These are phyloP conservation scores for Lipomyces sp. DNA, from an alignment of 805 yeast genomes.

Conservation along the genomic window DNA sequence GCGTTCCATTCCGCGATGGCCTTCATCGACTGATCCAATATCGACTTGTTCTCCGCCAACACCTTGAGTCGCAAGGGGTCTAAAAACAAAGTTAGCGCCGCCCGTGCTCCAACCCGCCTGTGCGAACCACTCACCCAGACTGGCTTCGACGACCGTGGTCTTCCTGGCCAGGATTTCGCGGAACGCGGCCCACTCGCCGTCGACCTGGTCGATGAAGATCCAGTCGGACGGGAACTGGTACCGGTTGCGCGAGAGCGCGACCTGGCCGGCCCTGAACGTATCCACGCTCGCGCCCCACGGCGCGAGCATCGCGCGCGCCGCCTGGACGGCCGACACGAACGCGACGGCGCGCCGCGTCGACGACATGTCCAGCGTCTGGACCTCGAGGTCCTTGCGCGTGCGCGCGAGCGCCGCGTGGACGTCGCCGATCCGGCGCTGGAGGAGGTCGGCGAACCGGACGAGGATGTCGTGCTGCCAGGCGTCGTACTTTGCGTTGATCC, in stretches of 20 bases:
- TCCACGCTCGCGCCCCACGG: constrained; percentile 32
- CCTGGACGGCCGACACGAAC: constrained; percentile 43
- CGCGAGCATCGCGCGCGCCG: constrained; percentile 31
- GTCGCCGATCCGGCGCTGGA: constrained; percentile 37
- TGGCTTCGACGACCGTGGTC: constrained; percentile 41
- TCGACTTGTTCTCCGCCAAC: constrained; percentile 17
- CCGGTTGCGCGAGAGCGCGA: constrained; percentile 44
- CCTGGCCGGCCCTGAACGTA: constrained; percentile 42
- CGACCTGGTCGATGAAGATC: constrained; percentile 62
- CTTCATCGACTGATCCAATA: constrained; percentile 9
- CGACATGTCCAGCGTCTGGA: constrained; percentile 38
- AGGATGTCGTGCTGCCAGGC: constrained; percentile 53
- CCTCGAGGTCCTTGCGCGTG: constrained; percentile 43
- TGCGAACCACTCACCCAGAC: constrained; percentile 36
- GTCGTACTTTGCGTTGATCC: constrained; percentile 54
- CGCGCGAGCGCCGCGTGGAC: constrained; percentile 38
- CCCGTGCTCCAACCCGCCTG: constrained; percentile 29
- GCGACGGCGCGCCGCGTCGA: constrained; percentile 42
- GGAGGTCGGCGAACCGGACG: constrained; percentile 41
- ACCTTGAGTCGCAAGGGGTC: constrained; percentile 18
- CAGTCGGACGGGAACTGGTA: constrained; percentile 52
- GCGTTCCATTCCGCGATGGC: constrained; percentile 26
- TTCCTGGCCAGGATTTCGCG: constrained; percentile 41
- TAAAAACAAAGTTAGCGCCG: constrained; percentile 12
- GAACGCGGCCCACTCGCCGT: constrained; percentile 47